Conservation (phyloP, 2,329 filamentous ascomycete genomes). For the Sporothrix sp. region DNA sequence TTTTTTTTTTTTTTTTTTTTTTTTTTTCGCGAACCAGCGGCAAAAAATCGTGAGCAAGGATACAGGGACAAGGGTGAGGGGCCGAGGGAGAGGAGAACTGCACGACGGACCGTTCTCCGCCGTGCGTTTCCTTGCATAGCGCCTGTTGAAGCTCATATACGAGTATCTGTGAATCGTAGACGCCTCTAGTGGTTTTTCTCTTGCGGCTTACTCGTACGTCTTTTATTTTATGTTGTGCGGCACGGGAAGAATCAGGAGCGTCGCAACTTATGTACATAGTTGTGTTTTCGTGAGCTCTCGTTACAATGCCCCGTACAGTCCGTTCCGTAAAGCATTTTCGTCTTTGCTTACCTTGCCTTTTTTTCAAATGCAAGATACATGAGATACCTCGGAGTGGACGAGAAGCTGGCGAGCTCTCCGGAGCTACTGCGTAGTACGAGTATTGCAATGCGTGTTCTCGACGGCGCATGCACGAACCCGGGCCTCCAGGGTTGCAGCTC, state of each 20-base stretch:
- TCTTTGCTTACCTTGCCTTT: background rate
- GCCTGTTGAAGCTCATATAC: no score
- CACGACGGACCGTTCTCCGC: constrained; percentile 15
- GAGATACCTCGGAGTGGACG: background rate
- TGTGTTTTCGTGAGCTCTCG: no score
- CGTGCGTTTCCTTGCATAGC: constrained; percentile 3
- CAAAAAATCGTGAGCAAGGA: no score
- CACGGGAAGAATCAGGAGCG: background rate
- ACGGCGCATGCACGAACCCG: no score
- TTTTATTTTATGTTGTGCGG: background rate
- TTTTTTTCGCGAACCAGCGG: background rate
- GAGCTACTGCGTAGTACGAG: no score
- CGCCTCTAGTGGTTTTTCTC: background rate
- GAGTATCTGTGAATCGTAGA: no score
- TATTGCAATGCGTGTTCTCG: no score
- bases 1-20: background rate
- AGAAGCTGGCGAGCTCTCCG: no score
- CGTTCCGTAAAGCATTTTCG: no score
- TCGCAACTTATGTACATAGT: background rate
- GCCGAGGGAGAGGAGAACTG: constrained; percentile 1
- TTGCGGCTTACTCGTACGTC: no score
- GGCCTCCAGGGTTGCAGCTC: no score
- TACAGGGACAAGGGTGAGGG: background rate
- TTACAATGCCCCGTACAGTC: no score
- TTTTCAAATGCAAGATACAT: background rate